Evolutionary conservation across 225 moss, liverwort and hornwort species (phyloP), one percentile per base, ranked within the genome.

Genomic region (Polytrichum commune): DNA sequence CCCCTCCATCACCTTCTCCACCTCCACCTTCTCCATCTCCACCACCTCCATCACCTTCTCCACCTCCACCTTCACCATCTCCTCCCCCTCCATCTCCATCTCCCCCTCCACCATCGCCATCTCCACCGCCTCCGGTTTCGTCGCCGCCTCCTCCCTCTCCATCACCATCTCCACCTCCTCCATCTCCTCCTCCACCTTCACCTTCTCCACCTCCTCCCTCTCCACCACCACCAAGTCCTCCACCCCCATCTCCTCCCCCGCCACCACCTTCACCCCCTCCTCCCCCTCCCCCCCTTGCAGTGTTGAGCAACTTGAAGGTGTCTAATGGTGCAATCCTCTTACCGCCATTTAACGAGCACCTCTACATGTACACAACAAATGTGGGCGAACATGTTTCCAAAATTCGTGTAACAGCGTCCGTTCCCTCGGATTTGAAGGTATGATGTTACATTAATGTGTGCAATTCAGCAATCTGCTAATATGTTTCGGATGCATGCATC

Each of bases 361-460:
- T 82, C 5, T 55, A 29, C 54, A 8, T 13, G 3, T 88, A 88
- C 32, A 57, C 18, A 25, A 80, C 82, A 65, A 68, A 29, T 13
- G 79, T 88, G 7, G 53, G 82, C 62, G 78, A 88, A 29, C 4
- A 74, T 20, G 84, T 85, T 26, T 75, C 75, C 2, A 18, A 77
- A 66, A 65, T 88, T 62, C 73, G 80, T 46, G 30, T 88, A 24
- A 88, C 84, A 58, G 84, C 78, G 22, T 68, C 29, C 20, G 71
- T 82, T 54, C 82, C 82, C n/a, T 20, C 65, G 6, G 69, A 76
- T 25, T 63, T 79, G 62, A 68, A 84, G 84, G 88, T 88, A 69
- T 16, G 69, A 71, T 54, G 24, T 46, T 16, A 16, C 46, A 46
- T 46, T 16, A 13, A 46, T 46, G 46, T 46, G 46, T 46, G 46